Percentiles rank a stretch among this genome's conserved stretches.
Conservation (phyloP, 2,329 filamentous ascomycete genomes). For the Aureobasidium pullulans region DNA sequence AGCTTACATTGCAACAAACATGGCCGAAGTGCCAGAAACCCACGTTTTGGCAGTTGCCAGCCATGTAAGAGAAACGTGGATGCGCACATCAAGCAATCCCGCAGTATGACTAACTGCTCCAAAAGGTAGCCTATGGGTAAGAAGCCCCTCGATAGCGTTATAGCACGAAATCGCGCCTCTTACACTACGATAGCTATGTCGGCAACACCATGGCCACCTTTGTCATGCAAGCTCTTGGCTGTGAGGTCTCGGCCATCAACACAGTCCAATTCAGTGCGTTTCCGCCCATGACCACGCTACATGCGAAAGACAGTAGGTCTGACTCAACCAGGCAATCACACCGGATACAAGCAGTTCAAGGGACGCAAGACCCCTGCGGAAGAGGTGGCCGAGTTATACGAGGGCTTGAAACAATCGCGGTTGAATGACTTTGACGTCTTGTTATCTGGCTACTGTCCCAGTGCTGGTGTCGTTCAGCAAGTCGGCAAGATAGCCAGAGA, state of each 20-base stretch:
- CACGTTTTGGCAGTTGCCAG: constrained; percentile 82
- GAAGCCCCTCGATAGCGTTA: constrained; percentile 26
- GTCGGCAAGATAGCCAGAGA: constrained; percentile 80
- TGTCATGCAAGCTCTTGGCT: constrained; percentile 86
- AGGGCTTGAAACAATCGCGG: constrained; percentile 73
- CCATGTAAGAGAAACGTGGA: constrained; percentile 62
- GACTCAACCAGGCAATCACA: constrained; percentile 67
- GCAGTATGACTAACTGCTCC: constrained; percentile 20
- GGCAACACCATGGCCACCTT: constrained; percentile 97
- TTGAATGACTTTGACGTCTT: constrained; percentile 90
- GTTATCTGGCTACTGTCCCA: constrained; percentile 90
- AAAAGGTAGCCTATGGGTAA: constrained; percentile 67
- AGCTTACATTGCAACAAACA: background rate
- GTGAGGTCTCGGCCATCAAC: constrained; percentile 88
- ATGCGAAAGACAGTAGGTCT: background rate
- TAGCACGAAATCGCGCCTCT: constrained; percentile 10
- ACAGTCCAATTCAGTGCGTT: constrained; percentile 92
- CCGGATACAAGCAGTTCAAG: constrained; percentile 81
- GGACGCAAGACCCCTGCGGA: constrained; percentile 73
- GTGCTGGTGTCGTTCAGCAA: constrained; percentile 72
- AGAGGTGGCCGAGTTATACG: constrained; percentile 78
- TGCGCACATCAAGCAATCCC: constrained; percentile 23
- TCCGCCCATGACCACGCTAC: background rate
- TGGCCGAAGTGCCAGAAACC: constrained; percentile 48
- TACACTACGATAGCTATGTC: constrained; percentile 62